These are phyloP conservation scores for Euphorbia peplus DNA, from an alignment of 345 rosid species.

Conservation along the genomic window DNA sequence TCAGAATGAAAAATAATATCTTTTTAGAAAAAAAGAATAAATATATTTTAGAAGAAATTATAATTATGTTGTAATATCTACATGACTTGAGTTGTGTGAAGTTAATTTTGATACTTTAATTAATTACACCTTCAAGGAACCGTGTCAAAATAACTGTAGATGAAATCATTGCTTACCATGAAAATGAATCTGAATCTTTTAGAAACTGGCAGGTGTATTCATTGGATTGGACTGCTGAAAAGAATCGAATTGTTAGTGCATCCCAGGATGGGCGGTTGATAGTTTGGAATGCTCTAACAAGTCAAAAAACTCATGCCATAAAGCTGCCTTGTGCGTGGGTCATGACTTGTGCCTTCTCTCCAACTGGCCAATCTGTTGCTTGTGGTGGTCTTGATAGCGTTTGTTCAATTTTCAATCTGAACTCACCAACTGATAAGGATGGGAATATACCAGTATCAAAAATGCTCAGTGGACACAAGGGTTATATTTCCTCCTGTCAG, in stretches of 20 bases:
- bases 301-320: slow-evolving; percentile 96
- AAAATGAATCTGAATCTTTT: slow-evolving; percentile 7
- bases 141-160: not conserved
- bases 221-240: slow-evolving; percentile 85
- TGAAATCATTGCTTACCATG: not conserved
- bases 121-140: not conserved
- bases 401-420: slow-evolving; percentile 90
- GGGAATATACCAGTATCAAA: slow-evolving; percentile 68
- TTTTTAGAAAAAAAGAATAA: not conserved
- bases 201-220: slow-evolving; percentile 66
- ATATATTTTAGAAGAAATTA: not conserved
- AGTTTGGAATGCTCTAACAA: slow-evolving; percentile 94
- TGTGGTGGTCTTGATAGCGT: slow-evolving; percentile 96
- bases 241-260: slow-evolving; percentile 87
- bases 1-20: slow-evolving; percentile 44
- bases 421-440: slow-evolving; percentile 76
- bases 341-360: slow-evolving; percentile 98
- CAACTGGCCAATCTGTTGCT: slow-evolving; percentile 89
- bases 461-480: slow-evolving; percentile 88
- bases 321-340: slow-evolving; percentile 98
- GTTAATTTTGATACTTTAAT: not conserved
- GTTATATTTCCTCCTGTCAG: slow-evolving; percentile 91
- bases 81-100: not conserved
- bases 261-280: slow-evolving; percentile 93
- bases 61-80: not conserved